A percentile compares a stretch with the other conserved stretches of the same genome.
Conservation (phyloP, 2,329 filamentous ascomycete species). For the Aspergillus sp. region DNA sequence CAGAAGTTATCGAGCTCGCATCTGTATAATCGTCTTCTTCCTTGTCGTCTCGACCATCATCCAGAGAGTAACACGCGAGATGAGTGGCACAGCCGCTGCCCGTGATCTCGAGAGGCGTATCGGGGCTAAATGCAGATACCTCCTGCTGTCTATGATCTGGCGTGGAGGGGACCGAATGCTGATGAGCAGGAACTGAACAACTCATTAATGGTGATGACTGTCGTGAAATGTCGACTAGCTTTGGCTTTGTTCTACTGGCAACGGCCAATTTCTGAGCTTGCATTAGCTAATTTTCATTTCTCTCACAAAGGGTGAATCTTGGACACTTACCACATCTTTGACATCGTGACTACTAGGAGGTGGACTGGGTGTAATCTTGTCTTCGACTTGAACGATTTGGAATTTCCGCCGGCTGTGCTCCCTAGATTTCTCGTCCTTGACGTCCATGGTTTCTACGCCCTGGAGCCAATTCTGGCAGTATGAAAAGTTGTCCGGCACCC, state of each 20-base stretch:
- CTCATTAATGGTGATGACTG: conserved; percentile 27
- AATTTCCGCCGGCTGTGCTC: conserved; percentile 29
- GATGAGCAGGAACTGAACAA: conserved; percentile 17
- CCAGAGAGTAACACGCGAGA: conserved; percentile 20
- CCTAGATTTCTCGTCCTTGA: conserved; percentile 16
- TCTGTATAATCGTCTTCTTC: conserved; percentile 24
- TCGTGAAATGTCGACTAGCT: conserved; percentile 32
- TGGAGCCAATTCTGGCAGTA: conserved; percentile 35
- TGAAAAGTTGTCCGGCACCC: conserved; percentile 30
- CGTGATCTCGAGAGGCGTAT: conserved; percentile 30
- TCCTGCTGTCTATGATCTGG: conserved; percentile 30
- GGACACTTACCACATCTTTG: not conserved
- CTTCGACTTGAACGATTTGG: conserved; percentile 22
- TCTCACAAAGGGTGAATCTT: not conserved
- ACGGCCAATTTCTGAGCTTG: conserved; percentile 24
- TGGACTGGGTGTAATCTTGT: not conserved
- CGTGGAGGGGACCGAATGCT: conserved; percentile 25
- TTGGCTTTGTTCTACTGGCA: conserved; percentile 31
- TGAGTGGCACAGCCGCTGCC: conserved; percentile 30
- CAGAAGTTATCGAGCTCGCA: conserved; percentile 20
- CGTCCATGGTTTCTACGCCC: conserved; percentile 24
- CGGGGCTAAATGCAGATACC: conserved; percentile 34
- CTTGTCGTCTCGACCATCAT: conserved; percentile 17
- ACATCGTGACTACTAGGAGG: not conserved
- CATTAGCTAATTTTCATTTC: not conserved